Percentiles rank a stretch among this genome's conserved stretches.
phyloP scores from a whole-genome alignment of 75 land plant species.

The Selaginella moellendorffii region DNA sequence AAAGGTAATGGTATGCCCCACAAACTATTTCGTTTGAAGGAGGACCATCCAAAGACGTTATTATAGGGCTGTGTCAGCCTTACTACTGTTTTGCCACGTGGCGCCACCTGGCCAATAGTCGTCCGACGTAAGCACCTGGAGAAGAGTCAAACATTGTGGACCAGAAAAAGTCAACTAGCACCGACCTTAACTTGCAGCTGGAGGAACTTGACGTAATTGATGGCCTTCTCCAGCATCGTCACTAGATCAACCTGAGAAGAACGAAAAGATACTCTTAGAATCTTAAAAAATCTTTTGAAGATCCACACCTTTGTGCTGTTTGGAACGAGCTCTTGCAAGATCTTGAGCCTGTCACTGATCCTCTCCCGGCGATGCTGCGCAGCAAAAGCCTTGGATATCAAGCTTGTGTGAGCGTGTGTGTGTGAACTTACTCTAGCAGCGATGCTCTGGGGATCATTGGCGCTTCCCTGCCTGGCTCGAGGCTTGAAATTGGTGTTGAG shows the following conservation, averaged over 20 bases:
- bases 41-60: too few relatives aligned
- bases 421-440: slow-evolving; percentile 71
- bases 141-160: neutral
- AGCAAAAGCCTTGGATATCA: too few relatives aligned
- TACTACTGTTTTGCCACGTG: neutral
- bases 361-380: slow-evolving; percentile 8
- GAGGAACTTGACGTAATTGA: slow-evolving; percentile 5
- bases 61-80: too few relatives aligned
- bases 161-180: neutral
- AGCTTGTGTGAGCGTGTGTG: too few relatives aligned
- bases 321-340: slow-evolving; percentile 4
- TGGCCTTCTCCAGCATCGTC: slow-evolving; percentile 7
- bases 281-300: neutral
- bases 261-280: neutral
- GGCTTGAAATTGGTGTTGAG: slow-evolving; percentile 27
- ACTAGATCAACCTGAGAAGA: slow-evolving; percentile 3
- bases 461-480: slow-evolving; percentile 28
- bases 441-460: slow-evolving; percentile 76
- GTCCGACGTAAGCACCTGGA: slow-evolving; percentile 2
- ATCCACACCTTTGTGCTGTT: slow-evolving; percentile 2
- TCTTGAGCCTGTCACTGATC: slow-evolving; percentile 7
- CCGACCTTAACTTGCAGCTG: slow-evolving; percentile 5
- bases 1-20: too few relatives aligned
- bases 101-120: neutral
- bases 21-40: too few relatives aligned